Evolutionary conservation across 2,329 filamentous ascomycete genomes (phyloP).

Genomic region (Parascedosporium putredinis): DNA sequence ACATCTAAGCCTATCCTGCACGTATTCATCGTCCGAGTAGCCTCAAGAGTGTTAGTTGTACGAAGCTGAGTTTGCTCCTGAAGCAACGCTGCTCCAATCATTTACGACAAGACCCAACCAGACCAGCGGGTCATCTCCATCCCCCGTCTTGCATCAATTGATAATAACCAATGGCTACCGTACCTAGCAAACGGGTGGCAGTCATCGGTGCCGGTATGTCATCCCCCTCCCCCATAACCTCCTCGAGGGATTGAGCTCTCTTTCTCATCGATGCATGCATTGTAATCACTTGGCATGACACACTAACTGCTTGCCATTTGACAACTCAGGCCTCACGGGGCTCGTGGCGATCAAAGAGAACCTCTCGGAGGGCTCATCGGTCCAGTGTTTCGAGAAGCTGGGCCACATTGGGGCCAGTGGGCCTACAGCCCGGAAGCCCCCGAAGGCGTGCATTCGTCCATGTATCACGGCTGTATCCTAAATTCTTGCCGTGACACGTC

Average conservation of each 20-base stretch:
- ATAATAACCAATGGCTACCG: background rate
- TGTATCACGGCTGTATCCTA: constrained; percentile 24
- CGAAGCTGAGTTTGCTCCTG: too few relatives aligned
- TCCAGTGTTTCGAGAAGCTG: constrained; percentile 24
- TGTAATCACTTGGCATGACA: too few relatives aligned
- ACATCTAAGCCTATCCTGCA: too few relatives aligned
- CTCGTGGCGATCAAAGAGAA: constrained; percentile 26
- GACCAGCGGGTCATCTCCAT: background rate
- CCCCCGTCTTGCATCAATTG: too few relatives aligned
- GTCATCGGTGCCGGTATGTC: constrained; percentile 16
- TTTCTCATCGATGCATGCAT: too few relatives aligned
- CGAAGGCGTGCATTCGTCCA: constrained; percentile 19
- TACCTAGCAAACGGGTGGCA: constrained; percentile 12
- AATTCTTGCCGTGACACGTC: constrained; percentile 27
- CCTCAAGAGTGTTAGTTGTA: too few relatives aligned
- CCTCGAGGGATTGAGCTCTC: too few relatives aligned
- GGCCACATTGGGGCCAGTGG: constrained; percentile 27
- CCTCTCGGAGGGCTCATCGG: constrained; percentile 23
- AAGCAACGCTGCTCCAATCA: too few relatives aligned
- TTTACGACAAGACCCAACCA: background rate
- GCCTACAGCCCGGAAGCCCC: constrained; percentile 21
- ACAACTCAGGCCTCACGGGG: constrained; percentile 21
- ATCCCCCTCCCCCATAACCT: background rate
- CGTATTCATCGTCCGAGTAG: too few relatives aligned
- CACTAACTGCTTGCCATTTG: background rate